These are phyloP conservation scores for Mortierella sp. DNA, from an alignment of 371 early-diverging fungal genomes.

Conservation along the genomic window DNA sequence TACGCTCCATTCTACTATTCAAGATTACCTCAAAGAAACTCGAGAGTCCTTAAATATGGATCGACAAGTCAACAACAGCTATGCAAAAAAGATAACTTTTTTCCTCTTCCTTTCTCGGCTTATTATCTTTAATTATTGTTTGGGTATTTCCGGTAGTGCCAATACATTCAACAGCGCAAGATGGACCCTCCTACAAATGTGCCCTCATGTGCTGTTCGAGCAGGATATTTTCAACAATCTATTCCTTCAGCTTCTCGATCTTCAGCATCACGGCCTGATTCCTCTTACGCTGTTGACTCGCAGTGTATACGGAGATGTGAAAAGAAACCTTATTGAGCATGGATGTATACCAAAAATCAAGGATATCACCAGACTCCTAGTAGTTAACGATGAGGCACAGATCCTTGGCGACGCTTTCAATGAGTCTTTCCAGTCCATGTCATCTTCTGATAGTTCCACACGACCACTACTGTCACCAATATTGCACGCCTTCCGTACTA, in stretches of 20 bases:
- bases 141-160: not conserved
- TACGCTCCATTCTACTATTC: not conserved
- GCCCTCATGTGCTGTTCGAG: conserved; percentile 1
- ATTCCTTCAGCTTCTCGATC: not conserved
- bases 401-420: not conserved
- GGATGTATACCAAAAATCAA: not conserved
- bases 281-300: not conserved
- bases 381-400: not conserved
- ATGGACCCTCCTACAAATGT: conserved; percentile 2
- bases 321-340: not conserved
- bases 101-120: not conserved
- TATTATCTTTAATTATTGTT: not conserved
- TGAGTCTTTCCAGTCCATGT: not conserved
- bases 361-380: not conserved
- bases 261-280: not conserved
- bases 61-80: not conserved
- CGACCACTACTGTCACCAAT: not conserved
- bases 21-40: not conserved
- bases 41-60: not conserved
- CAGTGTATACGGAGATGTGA: not conserved
- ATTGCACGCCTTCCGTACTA: not conserved
- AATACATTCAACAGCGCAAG: too few relatives aligned
- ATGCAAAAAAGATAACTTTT: not conserved
- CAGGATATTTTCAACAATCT: not conserved
- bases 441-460: not conserved